These are phyloP conservation scores for Rhizophagus sp. DNA, from an alignment of 192 early-diverging fungal genomes.

Conservation along the genomic window DNA sequence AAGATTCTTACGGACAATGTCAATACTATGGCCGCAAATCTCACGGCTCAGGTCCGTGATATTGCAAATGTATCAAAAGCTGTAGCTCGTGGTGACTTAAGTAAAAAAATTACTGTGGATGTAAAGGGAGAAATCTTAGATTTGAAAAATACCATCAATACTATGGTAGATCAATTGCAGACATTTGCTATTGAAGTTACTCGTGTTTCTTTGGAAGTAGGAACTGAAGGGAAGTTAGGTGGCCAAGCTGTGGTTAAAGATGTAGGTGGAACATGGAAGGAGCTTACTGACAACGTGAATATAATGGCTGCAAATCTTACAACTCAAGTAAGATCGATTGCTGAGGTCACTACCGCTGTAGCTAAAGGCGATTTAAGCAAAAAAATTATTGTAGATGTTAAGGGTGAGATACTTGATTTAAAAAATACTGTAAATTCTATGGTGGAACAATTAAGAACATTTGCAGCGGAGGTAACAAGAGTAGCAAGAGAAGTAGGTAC, in stretches of 20 bases:
- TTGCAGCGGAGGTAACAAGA: conserved; percentile 65
- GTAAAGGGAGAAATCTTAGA: conserved; percentile 58
- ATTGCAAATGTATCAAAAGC: conserved; percentile 65
- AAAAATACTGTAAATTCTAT: conserved; percentile 67
- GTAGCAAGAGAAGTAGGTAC: conserved; percentile 66
- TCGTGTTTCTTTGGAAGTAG: conserved; percentile 67
- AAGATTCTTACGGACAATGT: conserved; percentile 65
- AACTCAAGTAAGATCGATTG: conserved; percentile 68
- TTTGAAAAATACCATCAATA: conserved; percentile 62
- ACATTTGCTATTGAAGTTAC: conserved; percentile 71
- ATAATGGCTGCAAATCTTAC: conserved; percentile 71
- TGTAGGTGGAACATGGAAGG: conserved; percentile 72
- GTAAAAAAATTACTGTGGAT: conserved; percentile 53
- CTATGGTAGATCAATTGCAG: conserved; percentile 68
- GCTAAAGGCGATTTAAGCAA: conserved; percentile 66
- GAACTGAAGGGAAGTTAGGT: conserved; percentile 69
- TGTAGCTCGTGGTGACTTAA: conserved; percentile 56
- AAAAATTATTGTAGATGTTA: conserved; percentile 56
- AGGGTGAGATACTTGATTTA: conserved; percentile 62
- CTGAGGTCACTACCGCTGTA: conserved; percentile 67
- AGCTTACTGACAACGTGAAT: conserved; percentile 75
- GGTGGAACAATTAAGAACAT: conserved; percentile 65
- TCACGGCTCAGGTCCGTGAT: conserved; percentile 53
- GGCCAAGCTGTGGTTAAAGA: conserved; percentile 65
- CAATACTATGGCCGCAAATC: conserved; percentile 66